A percentile compares a stretch with the other conserved stretches of the same genome.
These are phyloP conservation scores for Alternaria triticimaculans DNA, from an alignment of 2,329 filamentous ascomycete genomes.

Conservation along the genomic window DNA sequence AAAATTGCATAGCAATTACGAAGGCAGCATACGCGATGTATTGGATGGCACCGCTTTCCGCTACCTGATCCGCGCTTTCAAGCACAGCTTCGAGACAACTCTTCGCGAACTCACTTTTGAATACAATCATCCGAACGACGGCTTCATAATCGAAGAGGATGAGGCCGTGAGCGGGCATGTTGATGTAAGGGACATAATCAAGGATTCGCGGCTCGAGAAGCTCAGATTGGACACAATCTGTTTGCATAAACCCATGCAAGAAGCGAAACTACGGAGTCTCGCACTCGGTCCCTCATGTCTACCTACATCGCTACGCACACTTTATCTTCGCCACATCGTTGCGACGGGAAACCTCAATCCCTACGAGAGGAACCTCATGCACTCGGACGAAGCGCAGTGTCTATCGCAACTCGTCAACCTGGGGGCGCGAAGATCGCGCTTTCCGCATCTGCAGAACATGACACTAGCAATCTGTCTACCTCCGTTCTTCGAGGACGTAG, in stretches of 20 bases:
- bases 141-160: background rate
- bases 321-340: constrained; percentile 14
- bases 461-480: constrained; percentile 10
- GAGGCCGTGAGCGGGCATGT: background rate
- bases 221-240: constrained; percentile 15
- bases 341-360: constrained; percentile 3
- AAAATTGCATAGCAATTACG: background rate
- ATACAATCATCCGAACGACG: background rate
- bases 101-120: constrained; percentile 9
- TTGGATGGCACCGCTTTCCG: constrained; percentile 6
- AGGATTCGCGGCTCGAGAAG: constrained; percentile 7
- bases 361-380: constrained; percentile 9
- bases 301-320: constrained; percentile 8
- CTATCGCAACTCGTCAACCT: constrained; percentile 10
- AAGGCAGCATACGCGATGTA: background rate
- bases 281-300: constrained; percentile 8
- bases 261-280: constrained; percentile 6
- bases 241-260: constrained; percentile 5
- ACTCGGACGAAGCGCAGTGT: constrained; percentile 17
- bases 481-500: constrained; percentile 9
- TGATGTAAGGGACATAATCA: constrained; percentile 7
- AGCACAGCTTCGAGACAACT: constrained; percentile 9
- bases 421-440: constrained; percentile 4
- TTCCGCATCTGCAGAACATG: constrained; percentile 7
- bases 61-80: constrained; percentile 9